Evolutionary conservation across 495 filamentous ascomycete genomes (phyloP), one percentile per base, ranked within the genome.

Genomic region (Choiromyces venosus): DNA sequence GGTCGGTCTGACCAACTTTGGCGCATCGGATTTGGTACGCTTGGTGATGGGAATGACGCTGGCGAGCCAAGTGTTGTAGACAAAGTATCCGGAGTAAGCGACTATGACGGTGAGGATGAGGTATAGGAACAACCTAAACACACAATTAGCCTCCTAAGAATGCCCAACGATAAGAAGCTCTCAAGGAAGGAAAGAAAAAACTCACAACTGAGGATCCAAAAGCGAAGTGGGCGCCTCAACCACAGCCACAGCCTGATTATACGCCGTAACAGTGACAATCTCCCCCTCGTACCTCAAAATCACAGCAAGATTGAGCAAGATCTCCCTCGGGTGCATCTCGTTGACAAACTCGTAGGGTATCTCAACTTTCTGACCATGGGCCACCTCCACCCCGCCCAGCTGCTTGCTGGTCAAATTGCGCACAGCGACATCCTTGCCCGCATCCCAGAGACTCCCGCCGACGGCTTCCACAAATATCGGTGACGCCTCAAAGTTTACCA

Each of bases 11-110:
- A 71, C 67, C 16, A 71, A 37, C 8, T 68, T 69, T 36, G 74
- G 46, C 37, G 73, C 66, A 66, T 76, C 78, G 36, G 78, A 68
- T 25, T 87, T 88, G 33, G 76, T 78, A 76, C 90, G 89, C 82
- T 89, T 89, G 83, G 93, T 89, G 86, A 97, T 93, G 37, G 95
- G 95, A 88, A 97, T 96, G 80, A 98, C 90, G n/a, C 93, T 89
- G 67, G 93, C 91, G 84, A 99, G 88, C 92, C 94, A 98, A 81
- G 94, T 97, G 83, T 89, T 95, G 87, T 99, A 99, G 84, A 97
- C 93, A 83, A 96, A 97, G 88, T 95, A 97, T 83, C 89, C 85
- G 61, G 91, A 92, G 71, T 90, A 93, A 76, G 82, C 88, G 82
- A 96, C 94, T 80, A 85, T 87, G 71, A 87, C 88, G 71, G 88